Evolutionary conservation across 306 rosid genomes (phyloP), one percentile per base, ranked within the genome.

Genomic region (Malus fusca): DNA sequence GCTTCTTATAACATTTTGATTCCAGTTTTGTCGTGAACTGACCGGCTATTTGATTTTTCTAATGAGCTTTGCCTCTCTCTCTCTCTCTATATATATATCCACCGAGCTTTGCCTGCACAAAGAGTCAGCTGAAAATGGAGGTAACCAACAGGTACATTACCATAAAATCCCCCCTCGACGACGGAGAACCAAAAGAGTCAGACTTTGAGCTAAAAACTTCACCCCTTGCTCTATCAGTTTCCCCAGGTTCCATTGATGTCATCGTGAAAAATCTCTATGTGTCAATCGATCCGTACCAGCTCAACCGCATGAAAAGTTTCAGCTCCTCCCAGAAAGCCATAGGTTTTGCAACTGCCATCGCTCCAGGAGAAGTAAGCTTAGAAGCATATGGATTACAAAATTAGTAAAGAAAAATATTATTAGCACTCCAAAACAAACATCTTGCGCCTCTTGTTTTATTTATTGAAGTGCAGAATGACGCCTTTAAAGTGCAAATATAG

Each of bases 281-380:
- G 26, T 92, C 96, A 0, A 81, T 92, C 19, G 96, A 92, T 31
- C 96, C 96, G 3, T 88, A 85, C 66, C 87, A 85, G 72, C 19
- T 90, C 14, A 92, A 90, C 58, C 85, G 93, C 74, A 88, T 92
- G 93, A 90, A 90, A 35, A 56, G 25, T 25, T 4, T 51, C 4
- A 88, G 88, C 30, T 40, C 91, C 43, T 83, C 93, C 0, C 90
- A 91, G 0, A 80, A 30, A 2, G 44, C 90, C 19, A 73, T 77
- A 0, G 14, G 35, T 63, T 83, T 68, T 44, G 43, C 96, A 7
- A 3, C 37, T 12, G 68, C 89, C 53, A 33, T 93, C 43, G 52
- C 19, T 3, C 91, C 90, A 3, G 81, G 82, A 8, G 40, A 91
- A 80, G 96, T 86, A 88, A 10, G 66, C 14, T 40, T 9, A 0